A percentile compares a stretch with the other conserved stretches of the same genome.
phyloP scores from a whole-genome alignment of 2,329 filamentous ascomycete genomes.

The Arthrobotrys megalospora region DNA sequence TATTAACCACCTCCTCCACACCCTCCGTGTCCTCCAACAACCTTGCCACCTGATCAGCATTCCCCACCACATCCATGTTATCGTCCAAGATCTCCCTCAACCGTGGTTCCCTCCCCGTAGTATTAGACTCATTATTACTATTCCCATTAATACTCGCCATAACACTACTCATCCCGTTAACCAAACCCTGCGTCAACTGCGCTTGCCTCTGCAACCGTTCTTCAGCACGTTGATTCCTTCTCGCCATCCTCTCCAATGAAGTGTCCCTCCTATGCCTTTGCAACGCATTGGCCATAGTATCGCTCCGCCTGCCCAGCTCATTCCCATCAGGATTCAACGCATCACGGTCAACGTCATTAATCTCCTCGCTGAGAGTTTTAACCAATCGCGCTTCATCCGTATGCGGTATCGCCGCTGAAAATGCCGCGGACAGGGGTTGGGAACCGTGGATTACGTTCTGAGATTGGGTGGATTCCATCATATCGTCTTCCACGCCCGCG shows the following conservation, averaged over 20 bases:
- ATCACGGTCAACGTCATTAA: slow-evolving; percentile 72
- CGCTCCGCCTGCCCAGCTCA: slow-evolving; percentile 50
- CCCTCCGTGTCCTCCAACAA: slow-evolving; percentile 23
- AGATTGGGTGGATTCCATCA: slow-evolving; percentile 81
- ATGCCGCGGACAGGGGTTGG: slow-evolving; percentile 83
- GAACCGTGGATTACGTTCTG: slow-evolving; percentile 82
- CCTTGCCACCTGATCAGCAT: slow-evolving; percentile 15
- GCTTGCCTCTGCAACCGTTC: slow-evolving; percentile 41
- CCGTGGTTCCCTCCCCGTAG: slow-evolving; percentile 25
- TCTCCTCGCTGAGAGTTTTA: slow-evolving; percentile 76
- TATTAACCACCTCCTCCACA: slow-evolving; percentile 30
- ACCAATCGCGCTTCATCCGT: slow-evolving; percentile 79
- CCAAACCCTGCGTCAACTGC: slow-evolving; percentile 23
- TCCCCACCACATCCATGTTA: slow-evolving; percentile 6
- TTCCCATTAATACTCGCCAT: slow-evolving; percentile 10
- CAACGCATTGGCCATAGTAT: slow-evolving; percentile 53
- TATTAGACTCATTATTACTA: slow-evolving; percentile 1
- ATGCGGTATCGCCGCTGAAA: slow-evolving; percentile 78
- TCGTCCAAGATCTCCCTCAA: slow-evolving; percentile 36
- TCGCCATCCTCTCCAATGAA: slow-evolving; percentile 30
- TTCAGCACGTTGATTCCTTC: slow-evolving; percentile 45
- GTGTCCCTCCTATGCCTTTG: slow-evolving; percentile 46
- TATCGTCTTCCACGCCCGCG: slow-evolving; percentile 82
- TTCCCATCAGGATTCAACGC: slow-evolving; percentile 55
- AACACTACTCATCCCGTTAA: slow-evolving; percentile 10